Evolutionary conservation across 495 filamentous ascomycete genomes (phyloP).

Genomic region (Xylaria telfairii): DNA sequence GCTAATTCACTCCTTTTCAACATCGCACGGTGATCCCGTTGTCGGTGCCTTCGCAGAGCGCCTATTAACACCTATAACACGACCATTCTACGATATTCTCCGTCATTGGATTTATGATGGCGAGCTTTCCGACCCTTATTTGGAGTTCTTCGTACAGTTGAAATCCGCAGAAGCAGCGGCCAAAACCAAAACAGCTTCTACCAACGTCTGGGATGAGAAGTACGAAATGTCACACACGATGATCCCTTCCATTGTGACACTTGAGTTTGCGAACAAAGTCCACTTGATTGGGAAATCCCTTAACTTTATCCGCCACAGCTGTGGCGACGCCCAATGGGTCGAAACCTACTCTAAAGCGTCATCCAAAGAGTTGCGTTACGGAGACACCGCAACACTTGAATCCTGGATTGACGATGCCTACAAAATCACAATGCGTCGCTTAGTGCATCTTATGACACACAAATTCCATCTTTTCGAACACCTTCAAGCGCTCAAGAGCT

Average conservation of each 20-base stretch:
- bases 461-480: slow-evolving; percentile 96
- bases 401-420: slow-evolving; percentile 96
- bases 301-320: slow-evolving; percentile 97
- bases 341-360: slow-evolving; percentile 93
- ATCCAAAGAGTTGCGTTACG: slow-evolving; percentile 91
- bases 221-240: slow-evolving; percentile 85
- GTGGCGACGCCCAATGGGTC: slow-evolving; percentile 93
- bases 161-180: slow-evolving; percentile 61
- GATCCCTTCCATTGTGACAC: slow-evolving; percentile 90
- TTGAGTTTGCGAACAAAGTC: slow-evolving; percentile 91
- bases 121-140: slow-evolving; percentile 92
- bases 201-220: slow-evolving; percentile 97
- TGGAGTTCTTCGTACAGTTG: slow-evolving; percentile 94
- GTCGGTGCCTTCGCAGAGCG: slow-evolving; percentile 94
- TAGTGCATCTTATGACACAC: slow-evolving; percentile 91
- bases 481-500: slow-evolving; percentile 89
- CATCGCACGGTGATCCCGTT: slow-evolving; percentile 93
- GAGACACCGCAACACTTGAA: slow-evolving; percentile 90
- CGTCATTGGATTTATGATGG: slow-evolving; percentile 98
- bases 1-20: slow-evolving; percentile 89
- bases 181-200: slow-evolving; percentile 64
- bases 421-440: slow-evolving; percentile 92
- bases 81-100: slow-evolving; percentile 96
- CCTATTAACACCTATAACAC: slow-evolving; percentile 86
- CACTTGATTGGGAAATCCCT: slow-evolving; percentile 97